These are phyloP conservation scores for Neocallimastix lanati DNA, from an alignment of 192 early-diverging fungal species.

Conservation along the genomic window DNA sequence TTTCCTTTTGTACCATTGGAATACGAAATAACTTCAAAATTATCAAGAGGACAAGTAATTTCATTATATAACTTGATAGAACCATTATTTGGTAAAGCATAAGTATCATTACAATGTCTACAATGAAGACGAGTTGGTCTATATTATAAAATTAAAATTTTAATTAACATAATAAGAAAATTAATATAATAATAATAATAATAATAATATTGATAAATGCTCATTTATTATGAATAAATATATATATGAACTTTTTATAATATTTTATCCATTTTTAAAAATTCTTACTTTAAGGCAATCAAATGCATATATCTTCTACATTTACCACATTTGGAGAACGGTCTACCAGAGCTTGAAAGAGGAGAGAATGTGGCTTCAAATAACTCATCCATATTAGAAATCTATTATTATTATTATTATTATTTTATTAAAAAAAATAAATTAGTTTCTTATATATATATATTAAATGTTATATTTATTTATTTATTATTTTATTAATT, in stretches of 20 bases:
- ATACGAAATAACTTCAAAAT: conserved; percentile 28
- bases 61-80: conserved; percentile 15
- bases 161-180: no score
- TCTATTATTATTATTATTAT: no score
- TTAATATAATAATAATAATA: no score
- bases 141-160: no score
- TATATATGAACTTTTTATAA: no score
- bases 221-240: no score
- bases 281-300: conserved; percentile 7
- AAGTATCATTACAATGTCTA: conserved; percentile 26
- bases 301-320: conserved; percentile 30
- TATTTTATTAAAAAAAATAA: no score
- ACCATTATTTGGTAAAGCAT: conserved; percentile 23
- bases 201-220: no score
- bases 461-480: no score
- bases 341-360: conserved; percentile 19
- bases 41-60: conserved; percentile 17
- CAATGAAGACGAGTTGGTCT: conserved; percentile 24
- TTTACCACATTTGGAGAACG: conserved; percentile 25
- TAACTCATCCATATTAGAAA: conserved; percentile 21
- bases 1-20: conserved; percentile 36
- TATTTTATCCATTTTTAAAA: no score
- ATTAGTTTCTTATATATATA: no score
- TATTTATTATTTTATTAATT: no score
- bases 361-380: conserved; percentile 35